Base-by-base conservation (phyloP, 2,329 filamentous ascomycete genomes). In the Aureobasidium melanogenum region DNA sequence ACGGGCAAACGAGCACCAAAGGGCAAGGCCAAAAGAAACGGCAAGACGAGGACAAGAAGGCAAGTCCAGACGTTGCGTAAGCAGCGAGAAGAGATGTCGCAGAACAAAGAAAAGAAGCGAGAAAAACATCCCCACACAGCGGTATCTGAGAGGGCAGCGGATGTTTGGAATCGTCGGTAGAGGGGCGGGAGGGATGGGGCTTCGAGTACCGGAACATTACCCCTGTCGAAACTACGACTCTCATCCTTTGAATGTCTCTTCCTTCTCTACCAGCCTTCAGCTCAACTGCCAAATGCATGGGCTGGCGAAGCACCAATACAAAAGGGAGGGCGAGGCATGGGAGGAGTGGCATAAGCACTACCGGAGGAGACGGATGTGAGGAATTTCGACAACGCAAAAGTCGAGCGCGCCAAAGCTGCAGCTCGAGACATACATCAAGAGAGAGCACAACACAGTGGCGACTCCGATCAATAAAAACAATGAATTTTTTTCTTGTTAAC, bases 141-240 rank as follows among this genome's bases (percentile, higher is more conserved):
- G 69, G 68, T 70, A 67, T 70, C 67, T 65, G 66, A 66, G 68
- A 70, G 69, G 72, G 69, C 69, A 69, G 69, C 65, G 64, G 71
- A 65, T 43, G 9, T 56, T 47, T 56, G 72, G 71, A 66, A 69
- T 70, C 65, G 65, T 64, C 55, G 61, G 65, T 64, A 73, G 75
- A 75, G 77, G 73, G 71, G 66, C 76, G 68, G 77, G 76, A 74
- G 74, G 75, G 69, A 72, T 66, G 71, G 72, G 71, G 71, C 69
- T 62, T 63, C 36, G 55, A 70, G 69, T 68, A 51, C 68, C 67
- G 67, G 64, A 60, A 70, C 67, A 68, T 65, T 51, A 58, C 54
- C 47, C 19, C 36, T 43, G 54, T 58, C 52, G 52, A 52, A 59
- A 62, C 44, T 61, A 48, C 54, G 43, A 57, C 46, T 62, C 61